phyloP scores from a whole-genome alignment of 768 basidiomycete species.

The Lactifluus hygrophoroides region DNA sequence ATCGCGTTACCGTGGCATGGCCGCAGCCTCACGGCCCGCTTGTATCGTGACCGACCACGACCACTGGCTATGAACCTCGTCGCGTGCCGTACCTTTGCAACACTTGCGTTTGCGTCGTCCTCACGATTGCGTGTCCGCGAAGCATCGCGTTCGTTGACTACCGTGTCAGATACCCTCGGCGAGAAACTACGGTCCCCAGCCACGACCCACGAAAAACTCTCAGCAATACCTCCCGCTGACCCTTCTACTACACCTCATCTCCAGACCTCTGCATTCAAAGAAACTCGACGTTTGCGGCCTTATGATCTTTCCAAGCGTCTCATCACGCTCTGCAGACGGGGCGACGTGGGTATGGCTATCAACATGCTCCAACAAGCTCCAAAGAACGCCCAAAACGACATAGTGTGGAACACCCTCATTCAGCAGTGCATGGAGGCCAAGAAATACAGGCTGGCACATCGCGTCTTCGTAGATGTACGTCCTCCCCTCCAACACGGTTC shows the following conservation, averaged over 20 bases:
- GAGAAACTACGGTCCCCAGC: neutral
- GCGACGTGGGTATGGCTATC: conserved; percentile 54
- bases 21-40: too few species aligned
- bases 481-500: neutral
- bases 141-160: neutral
- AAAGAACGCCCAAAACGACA: conserved; percentile 62
- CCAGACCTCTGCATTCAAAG: neutral
- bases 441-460: conserved; percentile 50
- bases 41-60: too few species aligned
- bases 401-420: conserved; percentile 76
- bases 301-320: conserved; percentile 53
- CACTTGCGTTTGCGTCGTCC: neutral
- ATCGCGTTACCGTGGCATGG: too few species aligned
- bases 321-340: conserved; percentile 45
- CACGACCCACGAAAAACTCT: neutral
- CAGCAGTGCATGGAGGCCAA: conserved; percentile 50
- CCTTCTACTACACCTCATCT: neutral
- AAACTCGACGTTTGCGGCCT: conserved; percentile 36
- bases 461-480: conserved; percentile 63
- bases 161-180: neutral
- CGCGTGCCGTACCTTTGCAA: neutral
- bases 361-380: conserved; percentile 60
- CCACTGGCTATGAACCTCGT: too few species aligned
- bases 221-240: neutral
- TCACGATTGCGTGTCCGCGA: neutral